Base-by-base conservation (phyloP, 208 protist genomes). In the Trypanosoma scelopori region DNA sequence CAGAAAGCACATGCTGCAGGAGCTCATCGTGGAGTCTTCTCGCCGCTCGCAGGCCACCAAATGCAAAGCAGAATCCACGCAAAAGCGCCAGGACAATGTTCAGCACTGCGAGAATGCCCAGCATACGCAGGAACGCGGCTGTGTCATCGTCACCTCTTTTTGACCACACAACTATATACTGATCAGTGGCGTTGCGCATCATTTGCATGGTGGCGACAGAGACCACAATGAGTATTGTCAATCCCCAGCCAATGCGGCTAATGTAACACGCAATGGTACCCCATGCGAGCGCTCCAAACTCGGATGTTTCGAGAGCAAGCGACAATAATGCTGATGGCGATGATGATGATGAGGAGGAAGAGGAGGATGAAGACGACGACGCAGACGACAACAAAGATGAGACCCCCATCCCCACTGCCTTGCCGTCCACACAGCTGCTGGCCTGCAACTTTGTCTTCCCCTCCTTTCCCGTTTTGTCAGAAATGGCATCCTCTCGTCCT, bases 1-100 rank as follows among this genome's bases (percentile, higher is more conserved):
- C 71, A 37, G 72, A 75, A 45, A 74, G 47, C 11, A 91, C 55
- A 37, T 76, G 71, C 42, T 65, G 49, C 50, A 91, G 56, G 49
- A 91, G 68, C 42, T 63, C 66, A 13, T 77, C 49, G 65, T 97
- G 89, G 23, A 94, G 41, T 32, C 52, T 49, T 0, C 68, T 55
- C 12, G 76, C 60, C 1, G 89, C 83, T 1, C 45, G 39, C 32
- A 90, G 27, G 20, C 71, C 71, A 13, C 65, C 71, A 49, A 73
- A 25, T 39, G 71, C 71, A 58, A 78, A 78, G 32, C 50, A 51
- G 60, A 78, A 71, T 37, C 63, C 61, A 52, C 71, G 71, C 13
- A 16, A 20, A 37, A 78, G 49, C 25, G 71, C 71, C 23, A 78
- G 25, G 11, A 65, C 7, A 43, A 51, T 66, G 56, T 78, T 78